Evolutionary conservation across 768 basidiomycete genomes (phyloP), one percentile per base, ranked within the genome.

Genomic region (Cystofilobasidium capitatum): DNA sequence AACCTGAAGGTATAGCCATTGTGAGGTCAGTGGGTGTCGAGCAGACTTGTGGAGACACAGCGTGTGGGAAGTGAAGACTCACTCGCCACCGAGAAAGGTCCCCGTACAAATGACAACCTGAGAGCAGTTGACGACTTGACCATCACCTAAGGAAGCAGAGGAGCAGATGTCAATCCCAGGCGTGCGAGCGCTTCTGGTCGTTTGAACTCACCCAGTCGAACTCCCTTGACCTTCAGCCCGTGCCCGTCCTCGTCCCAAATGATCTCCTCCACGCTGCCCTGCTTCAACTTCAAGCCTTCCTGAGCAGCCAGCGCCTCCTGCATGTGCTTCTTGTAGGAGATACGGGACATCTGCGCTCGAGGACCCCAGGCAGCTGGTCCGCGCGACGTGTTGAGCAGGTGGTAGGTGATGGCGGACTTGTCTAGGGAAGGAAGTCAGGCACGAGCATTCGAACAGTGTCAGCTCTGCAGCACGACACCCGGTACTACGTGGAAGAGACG

Each of bases 331-430:
- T 89, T 90, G 79, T 94, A 94, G 14, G 91, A 73, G 66, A 83
- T 87, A 37, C 91, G 81, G 77, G 91, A 89, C 39, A 94, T 86
- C 76, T 93, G 91, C 1, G 91, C 90, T 69, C 91, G 81, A 16
- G 88, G 89, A 22, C 91, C 91, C 89, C 89, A 91, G 39, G 90
- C 91, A 0, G 91, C 91, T 6, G 91, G 83, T 1, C 91, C 91
- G 74, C 87, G 91, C 2, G 89, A 88, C 47, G 81, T 80, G 74
- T 94, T 93, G 66, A 94, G 78, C 71, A 92, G 85, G 37, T 86
- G 87, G 71, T 92, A 93, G 73, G 91, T 88, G 65, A 91, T 88
- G 0, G 90, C 91, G 0, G 91, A 88, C 74, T 85, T 85, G 76
- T 94, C 91, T 89, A 71, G 36, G 22, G 55, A 37, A n/a, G 22